These are phyloP conservation scores for Amphicarpaea edgeworthii DNA, from an alignment of 306 rosid genomes.

Conservation along the genomic window DNA sequence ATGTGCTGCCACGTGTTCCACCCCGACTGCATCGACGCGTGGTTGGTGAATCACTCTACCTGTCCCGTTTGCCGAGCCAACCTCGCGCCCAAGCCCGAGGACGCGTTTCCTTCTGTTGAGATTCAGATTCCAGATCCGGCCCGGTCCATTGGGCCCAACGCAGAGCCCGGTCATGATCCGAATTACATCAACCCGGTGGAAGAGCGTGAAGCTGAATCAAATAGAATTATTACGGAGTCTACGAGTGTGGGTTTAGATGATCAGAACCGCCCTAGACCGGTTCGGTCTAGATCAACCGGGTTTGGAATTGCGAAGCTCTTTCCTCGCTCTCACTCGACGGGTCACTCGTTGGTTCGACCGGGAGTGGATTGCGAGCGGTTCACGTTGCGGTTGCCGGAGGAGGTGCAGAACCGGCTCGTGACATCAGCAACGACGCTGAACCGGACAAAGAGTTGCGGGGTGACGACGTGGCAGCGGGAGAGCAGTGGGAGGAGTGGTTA, in stretches of 20 bases:
- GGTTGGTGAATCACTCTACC: slow-evolving; percentile 71
- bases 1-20: slow-evolving; percentile 86
- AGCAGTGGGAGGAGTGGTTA: slow-evolving; percentile 58
- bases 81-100: slow-evolving; percentile 60
- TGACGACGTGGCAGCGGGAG: slow-evolving; percentile 51
- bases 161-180: background rate
- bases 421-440: slow-evolving; percentile 46
- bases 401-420: slow-evolving; percentile 60
- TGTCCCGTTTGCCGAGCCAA: slow-evolving; percentile 88
- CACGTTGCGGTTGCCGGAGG: slow-evolving; percentile 73
- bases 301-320: slow-evolving; percentile 47
- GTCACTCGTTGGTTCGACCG: slow-evolving; percentile 51
- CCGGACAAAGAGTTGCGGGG: slow-evolving; percentile 57
- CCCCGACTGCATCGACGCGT: slow-evolving; percentile 68
- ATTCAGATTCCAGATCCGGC: background rate
- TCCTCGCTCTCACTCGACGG: slow-evolving; percentile 61
- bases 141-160: background rate
- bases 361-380: slow-evolving; percentile 60
- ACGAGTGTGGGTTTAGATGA: background rate
- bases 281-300: slow-evolving; percentile 46
- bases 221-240: background rate
- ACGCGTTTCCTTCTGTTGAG: slow-evolving; percentile 7
- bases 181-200: background rate
- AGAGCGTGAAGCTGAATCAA: background rate
- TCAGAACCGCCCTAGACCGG: slow-evolving; percentile 11